Percentiles rank a stretch among this genome's conserved stretches.
Conservation (phyloP, 331 rosid genomes). For the Pyrus hybrid region DNA sequence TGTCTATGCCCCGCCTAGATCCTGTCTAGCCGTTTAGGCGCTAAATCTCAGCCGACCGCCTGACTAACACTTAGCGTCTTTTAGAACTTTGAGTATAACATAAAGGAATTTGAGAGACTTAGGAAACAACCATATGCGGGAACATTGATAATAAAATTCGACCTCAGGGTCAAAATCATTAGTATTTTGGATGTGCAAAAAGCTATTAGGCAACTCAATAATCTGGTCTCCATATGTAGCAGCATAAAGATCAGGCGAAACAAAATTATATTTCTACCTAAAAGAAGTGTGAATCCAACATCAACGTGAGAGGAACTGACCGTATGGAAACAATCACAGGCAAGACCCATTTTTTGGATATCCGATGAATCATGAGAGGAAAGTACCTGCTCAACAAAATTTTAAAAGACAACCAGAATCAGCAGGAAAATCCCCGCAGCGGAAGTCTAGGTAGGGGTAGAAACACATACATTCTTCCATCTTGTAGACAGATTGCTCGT, state of each 20-base stretch:
- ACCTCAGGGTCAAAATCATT: not conserved
- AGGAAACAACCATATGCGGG: not conserved
- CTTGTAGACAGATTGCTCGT: not conserved
- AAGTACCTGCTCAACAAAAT: not conserved
- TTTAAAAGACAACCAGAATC: not conserved
- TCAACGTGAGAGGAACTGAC: not conserved
- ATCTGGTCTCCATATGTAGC: not conserved
- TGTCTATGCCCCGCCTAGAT: rapidly evolving
- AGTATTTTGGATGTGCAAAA: not conserved
- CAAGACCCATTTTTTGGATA: not conserved
- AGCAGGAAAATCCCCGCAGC: not conserved
- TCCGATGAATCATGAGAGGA: not conserved
- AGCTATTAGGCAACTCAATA: not conserved
- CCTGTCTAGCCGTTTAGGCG: no score
- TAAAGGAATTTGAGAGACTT: not conserved
- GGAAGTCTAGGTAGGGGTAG: not conserved
- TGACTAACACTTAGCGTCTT: rapidly evolving
- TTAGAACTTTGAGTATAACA: not conserved
- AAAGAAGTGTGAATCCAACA: not conserved
- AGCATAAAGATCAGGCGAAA: not conserved
- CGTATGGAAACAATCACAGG: not conserved
- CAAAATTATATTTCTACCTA: not conserved
- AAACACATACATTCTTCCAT: not conserved
- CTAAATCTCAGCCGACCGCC: no score
- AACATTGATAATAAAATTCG: not conserved